Base-by-base conservation (phyloP, 2,329 filamentous ascomycete genomes). In the Zymoseptoria crescenta region DNA sequence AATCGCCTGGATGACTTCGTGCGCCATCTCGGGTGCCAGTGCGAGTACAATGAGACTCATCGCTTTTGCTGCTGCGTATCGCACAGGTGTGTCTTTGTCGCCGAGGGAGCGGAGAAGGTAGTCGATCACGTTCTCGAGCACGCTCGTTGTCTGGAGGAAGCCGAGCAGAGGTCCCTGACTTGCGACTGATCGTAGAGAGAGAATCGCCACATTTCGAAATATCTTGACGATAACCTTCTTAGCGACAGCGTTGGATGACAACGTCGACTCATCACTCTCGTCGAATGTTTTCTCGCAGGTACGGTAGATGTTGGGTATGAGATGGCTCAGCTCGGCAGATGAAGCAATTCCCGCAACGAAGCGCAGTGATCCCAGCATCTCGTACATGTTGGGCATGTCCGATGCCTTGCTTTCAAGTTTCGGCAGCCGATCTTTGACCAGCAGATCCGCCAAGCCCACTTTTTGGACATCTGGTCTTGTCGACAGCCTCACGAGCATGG, bases 51-150 rank as follows among this genome's bases (percentile, higher is more conserved):
- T 85, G 56, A 96, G 82, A 73, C 91, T 96, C 51, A 97, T 82
- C 3, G 91, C 89, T 75, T 99, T 99, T 73, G 91, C 96, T 20
- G 93, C 90, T 30, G 93, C 88, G 67, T 96, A 84, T 45, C 94
- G 82, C 10, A 99, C 92, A 0, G 91, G 91, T 0, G 92, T 96
- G 68, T 97, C 92, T 61, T 89, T 89, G 72, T 99, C 94, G 1
- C 85, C 85, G 1, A 97, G 78, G 10, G 83, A 81, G 60, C 90
- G 87, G 2, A 99, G 80, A 2, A 96, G 80, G 68, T 89, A 86
- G 56, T 91, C 88, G 65, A 99, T 91, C 4, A 88, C 83, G 29
- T 87, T 86, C 74, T 97, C 93, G 16, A 96, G 58, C 73, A 70
- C 67, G 19, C 68, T 66, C 1, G 72, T 74, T 2, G 71, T 62